Conservation (phyloP, 1,139 yeast species). For the Debaryomyces sp. region DNA sequence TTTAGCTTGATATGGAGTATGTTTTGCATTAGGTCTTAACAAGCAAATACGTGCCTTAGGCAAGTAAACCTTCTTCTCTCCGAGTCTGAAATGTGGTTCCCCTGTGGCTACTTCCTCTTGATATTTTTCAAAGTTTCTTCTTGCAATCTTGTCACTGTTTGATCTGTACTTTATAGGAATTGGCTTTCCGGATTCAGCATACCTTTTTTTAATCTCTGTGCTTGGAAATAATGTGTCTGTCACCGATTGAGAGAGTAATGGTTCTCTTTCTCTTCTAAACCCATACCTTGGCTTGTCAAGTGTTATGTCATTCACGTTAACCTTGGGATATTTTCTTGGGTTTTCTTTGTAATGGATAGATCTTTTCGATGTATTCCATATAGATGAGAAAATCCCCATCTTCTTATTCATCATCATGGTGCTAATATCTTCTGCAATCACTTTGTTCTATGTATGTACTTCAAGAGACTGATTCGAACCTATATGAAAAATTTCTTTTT, state of each 20-base stretch:
- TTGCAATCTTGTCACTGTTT: conserved; percentile 39
- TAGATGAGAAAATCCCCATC: conserved; percentile 12
- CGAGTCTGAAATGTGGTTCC: conserved; percentile 78
- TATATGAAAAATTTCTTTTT: conserved; percentile 15
- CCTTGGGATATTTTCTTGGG: conserved; percentile 41
- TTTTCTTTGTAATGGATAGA: conserved; percentile 36
- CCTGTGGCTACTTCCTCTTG: conserved; percentile 63
- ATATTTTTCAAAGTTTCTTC: conserved; percentile 44
- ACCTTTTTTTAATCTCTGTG: conserved; percentile 37
- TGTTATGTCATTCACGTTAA: conserved; percentile 41
- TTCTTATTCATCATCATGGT: conserved; percentile 5
- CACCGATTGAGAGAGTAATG: conserved; percentile 44
- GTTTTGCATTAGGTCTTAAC: conserved; percentile 87
- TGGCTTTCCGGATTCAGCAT: conserved; percentile 43
- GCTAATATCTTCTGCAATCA: neutral
- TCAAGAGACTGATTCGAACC: neutral
- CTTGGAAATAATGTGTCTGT: conserved; percentile 46
- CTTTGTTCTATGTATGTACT: neutral
- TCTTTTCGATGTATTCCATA: conserved; percentile 18
- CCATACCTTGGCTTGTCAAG: conserved; percentile 44
- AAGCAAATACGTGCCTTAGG: conserved; percentile 83
- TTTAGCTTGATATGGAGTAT: conserved; percentile 94
- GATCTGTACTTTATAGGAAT: conserved; percentile 45
- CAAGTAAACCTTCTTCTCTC: conserved; percentile 71
- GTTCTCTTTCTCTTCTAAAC: conserved; percentile 41